Evolutionary conservation across 306 rosid genomes (phyloP).

Genomic region (Psophocarpus tetragonolobus): DNA sequence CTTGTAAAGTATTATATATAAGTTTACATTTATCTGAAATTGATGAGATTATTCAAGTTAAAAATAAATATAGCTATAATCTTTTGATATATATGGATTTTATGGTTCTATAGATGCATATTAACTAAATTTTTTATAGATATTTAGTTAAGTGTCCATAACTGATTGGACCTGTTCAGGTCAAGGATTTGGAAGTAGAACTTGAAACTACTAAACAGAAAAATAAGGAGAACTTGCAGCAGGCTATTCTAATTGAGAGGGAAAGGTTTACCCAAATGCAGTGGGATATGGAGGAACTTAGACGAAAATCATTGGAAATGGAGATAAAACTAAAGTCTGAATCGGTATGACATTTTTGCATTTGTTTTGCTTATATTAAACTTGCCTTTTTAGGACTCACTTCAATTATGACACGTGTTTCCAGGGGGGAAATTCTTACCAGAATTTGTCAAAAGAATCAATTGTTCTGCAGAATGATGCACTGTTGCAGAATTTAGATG

Average conservation of each 20-base stretch:
- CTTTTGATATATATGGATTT: background rate
- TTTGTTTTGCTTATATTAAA: constrained; percentile 28
- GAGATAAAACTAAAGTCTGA: constrained; percentile 77
- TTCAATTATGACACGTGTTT: constrained; percentile 30
- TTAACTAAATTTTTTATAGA: constrained; percentile 10
- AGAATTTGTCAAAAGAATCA: constrained; percentile 45
- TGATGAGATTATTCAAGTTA: constrained; percentile 3
- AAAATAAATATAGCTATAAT: constrained; percentile 19
- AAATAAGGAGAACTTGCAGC: constrained; percentile 92
- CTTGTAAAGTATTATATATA: background rate
- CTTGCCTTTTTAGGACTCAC: constrained; percentile 29
- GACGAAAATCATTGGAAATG: constrained; percentile 89
- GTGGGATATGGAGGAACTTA: constrained; percentile 99
- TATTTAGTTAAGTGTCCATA: constrained; percentile 14
- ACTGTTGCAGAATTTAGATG: constrained; percentile 56
- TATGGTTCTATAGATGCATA: constrained; percentile 13
- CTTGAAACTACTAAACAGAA: constrained; percentile 77
- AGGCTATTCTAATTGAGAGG: constrained; percentile 90
- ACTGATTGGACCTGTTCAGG: constrained; percentile 61
- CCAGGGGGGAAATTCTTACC: constrained; percentile 57
- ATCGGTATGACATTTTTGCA: constrained; percentile 54
- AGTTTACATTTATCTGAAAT: constrained; percentile 22
- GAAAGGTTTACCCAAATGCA: constrained; percentile 94
- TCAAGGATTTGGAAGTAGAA: constrained; percentile 97
- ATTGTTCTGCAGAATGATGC: constrained; percentile 49